phyloP scores from a whole-genome alignment of 129 eudicot species.

The Rutidosis leptorrhynchoides region DNA sequence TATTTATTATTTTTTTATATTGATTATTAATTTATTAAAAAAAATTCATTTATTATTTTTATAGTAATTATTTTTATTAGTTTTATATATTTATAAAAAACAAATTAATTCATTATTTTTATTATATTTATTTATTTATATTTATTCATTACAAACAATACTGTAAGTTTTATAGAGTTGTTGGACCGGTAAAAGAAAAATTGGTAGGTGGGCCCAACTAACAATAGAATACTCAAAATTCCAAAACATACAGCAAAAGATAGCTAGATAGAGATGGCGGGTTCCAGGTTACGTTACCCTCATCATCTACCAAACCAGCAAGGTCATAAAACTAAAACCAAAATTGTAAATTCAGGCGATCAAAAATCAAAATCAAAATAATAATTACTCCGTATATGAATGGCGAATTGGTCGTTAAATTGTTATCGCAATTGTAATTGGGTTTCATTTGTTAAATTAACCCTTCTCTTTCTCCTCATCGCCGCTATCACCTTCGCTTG shows the following conservation, averaged over 20 bases:
- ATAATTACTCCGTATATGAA: too few species aligned
- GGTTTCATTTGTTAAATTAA: slow-evolving; percentile 39
- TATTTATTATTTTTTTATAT: too few species aligned
- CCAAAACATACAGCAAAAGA: background rate
- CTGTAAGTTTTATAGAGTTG: background rate
- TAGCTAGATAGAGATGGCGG: background rate
- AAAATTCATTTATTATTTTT: too few species aligned
- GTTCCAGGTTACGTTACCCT: background rate
- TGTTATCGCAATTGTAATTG: too few species aligned
- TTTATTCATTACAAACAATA: too few species aligned
- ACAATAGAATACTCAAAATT: background rate
- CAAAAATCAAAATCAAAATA: background rate
- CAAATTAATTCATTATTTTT: too few species aligned
- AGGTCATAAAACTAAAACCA: background rate
- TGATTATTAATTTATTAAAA: too few species aligned
- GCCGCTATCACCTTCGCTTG: slow-evolving; percentile 63
- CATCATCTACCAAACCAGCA: background rate
- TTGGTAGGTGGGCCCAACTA: background rate
- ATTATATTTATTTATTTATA: too few species aligned
- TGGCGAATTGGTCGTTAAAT: slow-evolving; percentile 3
- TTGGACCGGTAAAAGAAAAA: background rate
- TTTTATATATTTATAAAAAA: too few species aligned
- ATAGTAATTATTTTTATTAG: too few species aligned
- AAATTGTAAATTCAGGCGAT: background rate
- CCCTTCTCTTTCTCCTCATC: slow-evolving; percentile 46